Evolutionary conservation across 2,329 filamentous ascomycete genomes (phyloP), one percentile per base, ranked within the genome.

Genomic region (Penicillium sp.): DNA sequence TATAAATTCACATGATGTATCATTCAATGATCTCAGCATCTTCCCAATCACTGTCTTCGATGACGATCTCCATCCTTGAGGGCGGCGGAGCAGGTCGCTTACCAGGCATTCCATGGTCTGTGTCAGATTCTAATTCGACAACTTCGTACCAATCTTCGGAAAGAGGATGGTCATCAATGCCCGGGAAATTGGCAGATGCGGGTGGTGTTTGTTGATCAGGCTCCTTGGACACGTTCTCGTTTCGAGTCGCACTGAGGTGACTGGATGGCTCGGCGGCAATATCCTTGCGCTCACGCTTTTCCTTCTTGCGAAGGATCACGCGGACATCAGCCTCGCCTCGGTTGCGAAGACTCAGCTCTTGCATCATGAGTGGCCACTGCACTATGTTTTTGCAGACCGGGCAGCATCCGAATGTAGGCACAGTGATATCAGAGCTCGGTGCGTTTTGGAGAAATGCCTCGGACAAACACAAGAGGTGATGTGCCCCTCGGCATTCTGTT

Each of bases 311-410:
- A 26, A 95, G 60, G 55, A 82, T 82, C 13, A 45, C 42, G 36
- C 83, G 78, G 1, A 90, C 72, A 55, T 90, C 85, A 48, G 85
- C 85, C 46, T 77, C 68, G 0, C 85, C 90, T 25, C 88, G 78
- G 33, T 81, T 73, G 29, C 91, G 78, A 42, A 95, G 70, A 43
- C 79, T 93, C 57, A 95, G 69, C 64, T 95, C 90, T 63, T 83
- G 90, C 72, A 94, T 85, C 70, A 96, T 80, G 41, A 86, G 80
- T 0, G 76, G 74, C 91, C 91, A 97, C 43, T 75, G 66, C 2
- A 90, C 70, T 4, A 73, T 67, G 0, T 74, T 73, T 1, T 75
- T 69, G 62, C 91, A 97, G 18, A 71, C 71, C 0, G 88, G 88
- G 69, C 91, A 97, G 2, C 60, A 67, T 2, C 89, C 90, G 32